These are phyloP conservation scores for Coniferiporia weirii DNA, from an alignment of 1,284 basidiomycete species.

Conservation along the genomic window DNA sequence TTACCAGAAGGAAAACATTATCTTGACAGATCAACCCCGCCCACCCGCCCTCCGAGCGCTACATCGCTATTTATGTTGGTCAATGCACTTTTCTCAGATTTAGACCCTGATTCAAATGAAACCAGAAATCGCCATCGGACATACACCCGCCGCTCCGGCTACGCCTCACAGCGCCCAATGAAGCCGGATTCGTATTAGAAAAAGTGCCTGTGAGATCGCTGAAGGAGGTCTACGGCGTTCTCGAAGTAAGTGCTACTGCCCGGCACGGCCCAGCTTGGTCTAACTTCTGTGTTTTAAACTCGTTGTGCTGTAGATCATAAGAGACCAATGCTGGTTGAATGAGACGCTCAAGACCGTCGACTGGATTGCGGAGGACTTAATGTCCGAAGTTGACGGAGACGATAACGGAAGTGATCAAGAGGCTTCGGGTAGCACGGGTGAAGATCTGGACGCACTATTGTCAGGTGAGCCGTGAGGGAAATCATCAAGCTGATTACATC, in stretches of 20 bases:
- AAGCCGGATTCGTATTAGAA: constrained; percentile 67
- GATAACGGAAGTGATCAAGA: constrained; percentile 28
- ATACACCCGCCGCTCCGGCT: constrained; percentile 64
- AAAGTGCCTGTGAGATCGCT: constrained; percentile 62
- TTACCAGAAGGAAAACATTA: background rate
- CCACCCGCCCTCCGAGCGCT: constrained; percentile 36
- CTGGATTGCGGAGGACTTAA: constrained; percentile 50
- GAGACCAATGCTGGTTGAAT: constrained; percentile 77
- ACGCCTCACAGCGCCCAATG: constrained; percentile 57
- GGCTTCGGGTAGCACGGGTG: constrained; percentile 34
- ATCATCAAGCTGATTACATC: background rate
- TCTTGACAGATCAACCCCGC: constrained; percentile 40
- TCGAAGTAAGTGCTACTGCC: constrained; percentile 45
- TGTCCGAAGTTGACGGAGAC: constrained; percentile 3
- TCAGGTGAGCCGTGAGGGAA: constrained; percentile 13
- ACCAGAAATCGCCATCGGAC: constrained; percentile 55
- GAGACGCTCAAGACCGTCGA: constrained; percentile 50
- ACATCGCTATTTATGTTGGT: constrained; percentile 39
- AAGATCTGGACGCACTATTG: constrained; percentile 44
- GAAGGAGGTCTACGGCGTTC: constrained; percentile 63
- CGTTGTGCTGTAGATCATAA: constrained; percentile 49
- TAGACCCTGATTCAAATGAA: background rate
- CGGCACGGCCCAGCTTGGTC: background rate
- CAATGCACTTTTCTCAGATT: background rate
- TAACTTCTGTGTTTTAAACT: background rate